Base-by-base conservation (phyloP, 2,329 filamentous ascomycete genomes). In the Xylariaceae sp. region DNA sequence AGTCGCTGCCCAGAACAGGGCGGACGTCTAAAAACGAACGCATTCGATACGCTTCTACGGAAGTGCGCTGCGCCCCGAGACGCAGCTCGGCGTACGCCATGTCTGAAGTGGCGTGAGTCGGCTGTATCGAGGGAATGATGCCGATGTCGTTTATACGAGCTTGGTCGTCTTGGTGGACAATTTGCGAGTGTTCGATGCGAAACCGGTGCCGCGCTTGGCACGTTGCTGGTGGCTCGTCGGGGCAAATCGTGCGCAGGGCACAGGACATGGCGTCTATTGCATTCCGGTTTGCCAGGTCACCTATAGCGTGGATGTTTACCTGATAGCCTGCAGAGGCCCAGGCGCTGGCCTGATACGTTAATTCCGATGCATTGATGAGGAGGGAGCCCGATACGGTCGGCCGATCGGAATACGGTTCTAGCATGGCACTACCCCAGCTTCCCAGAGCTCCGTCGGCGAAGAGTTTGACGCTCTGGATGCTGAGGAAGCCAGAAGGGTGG, bases 231-330 rank as follows among this genome's bases (percentile, higher is more conserved):
- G 66, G 57, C 45, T 66, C 51, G 44, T 64, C 56, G 13, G 77
- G 75, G 55, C 85, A 88, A 16, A 80, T 62, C 17, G 73, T 63
- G n/a, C 71, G 67, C 5, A 88, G 74, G 10, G 82, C 80, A 6
- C 74, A 72, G 43, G 81, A 76, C 47, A 88, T 78, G 9, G 85
- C 83, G 58, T 87, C 79, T 42, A 89, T 70, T 50, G 83, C 83
- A 31, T 82, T 73, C 22, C 84, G 78, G 63, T 87, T 88, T 14
- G 86, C 86, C 5, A 81, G 73, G 66, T 89, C 86, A 9, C 86
- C 86, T 52, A 89, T 89, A 44, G 85, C 86, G 66, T 89, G 86
- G 54, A 89, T 86, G 62, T 86, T 87, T 50, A 89, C 84, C 63
- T 89, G 86, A 60, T 78, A 88, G 12, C 82, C 83, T 34, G 74